phyloP scores from a whole-genome alignment of 768 basidiomycete species.

The Pseudohyphozyma bogoriensis region DNA sequence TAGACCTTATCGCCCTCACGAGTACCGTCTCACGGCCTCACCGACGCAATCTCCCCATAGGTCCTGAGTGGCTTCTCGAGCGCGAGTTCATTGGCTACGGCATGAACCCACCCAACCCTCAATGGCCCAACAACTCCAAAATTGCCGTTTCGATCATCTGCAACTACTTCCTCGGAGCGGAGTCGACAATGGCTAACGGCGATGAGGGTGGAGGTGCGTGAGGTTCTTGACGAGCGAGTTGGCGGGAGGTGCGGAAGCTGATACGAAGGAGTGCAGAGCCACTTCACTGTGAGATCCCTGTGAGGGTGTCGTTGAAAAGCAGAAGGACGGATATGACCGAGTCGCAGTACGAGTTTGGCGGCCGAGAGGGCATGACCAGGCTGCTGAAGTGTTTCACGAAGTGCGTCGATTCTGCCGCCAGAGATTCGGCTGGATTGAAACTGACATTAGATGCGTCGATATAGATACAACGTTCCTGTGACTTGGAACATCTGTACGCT shows the following conservation, averaged over 20 bases:
- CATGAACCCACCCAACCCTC: conserved; percentile 26
- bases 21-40: no score
- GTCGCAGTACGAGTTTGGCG: conserved; percentile 13
- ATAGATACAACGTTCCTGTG: background rate
- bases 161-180: conserved; percentile 7
- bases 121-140: conserved; percentile 32
- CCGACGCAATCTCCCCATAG: no score
- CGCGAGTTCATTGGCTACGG: conserved; percentile 32
- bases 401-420: no score
- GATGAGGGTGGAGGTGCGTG: conserved; percentile 12
- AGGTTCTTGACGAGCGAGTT: background rate
- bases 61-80: background rate
- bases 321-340: conserved; percentile 24
- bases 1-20: no score
- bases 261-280: background rate
- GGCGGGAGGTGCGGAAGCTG: no score
- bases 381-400: conserved; percentile 11
- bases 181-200: conserved; percentile 6
- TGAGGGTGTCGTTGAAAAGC: background rate
- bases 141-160: conserved; percentile 31
- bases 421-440: no score
- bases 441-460: no score
- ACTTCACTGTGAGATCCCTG: background rate
- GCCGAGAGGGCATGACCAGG: conserved; percentile 11
- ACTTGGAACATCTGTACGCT: conserved; percentile 30